Evolutionary conservation across 2,329 filamentous ascomycete species (phyloP).

Genomic region (Neobulgaria alba): DNA sequence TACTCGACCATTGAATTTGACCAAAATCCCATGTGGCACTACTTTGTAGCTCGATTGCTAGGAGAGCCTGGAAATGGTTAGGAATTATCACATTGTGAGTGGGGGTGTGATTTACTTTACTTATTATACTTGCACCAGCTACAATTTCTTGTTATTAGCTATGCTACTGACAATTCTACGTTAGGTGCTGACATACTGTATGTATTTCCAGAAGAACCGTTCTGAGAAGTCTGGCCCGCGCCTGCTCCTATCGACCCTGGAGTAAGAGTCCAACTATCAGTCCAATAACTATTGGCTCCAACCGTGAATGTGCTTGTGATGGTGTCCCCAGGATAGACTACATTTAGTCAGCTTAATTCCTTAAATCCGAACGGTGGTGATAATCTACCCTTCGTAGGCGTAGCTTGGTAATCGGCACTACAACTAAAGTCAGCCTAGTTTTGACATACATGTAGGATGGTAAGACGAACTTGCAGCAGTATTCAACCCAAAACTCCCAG

Average conservation of each 20-base stretch:
- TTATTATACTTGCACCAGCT: not conserved
- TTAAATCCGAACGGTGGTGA: not conserved
- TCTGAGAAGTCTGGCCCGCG: slow-evolving; percentile 1
- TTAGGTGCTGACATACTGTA: slow-evolving; percentile 8
- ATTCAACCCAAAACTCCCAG: slow-evolving; percentile 19
- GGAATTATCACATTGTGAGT: no score
- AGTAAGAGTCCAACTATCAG: slow-evolving; percentile 13
- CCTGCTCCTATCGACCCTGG: slow-evolving; percentile 11
- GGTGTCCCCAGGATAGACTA: slow-evolving; percentile 17
- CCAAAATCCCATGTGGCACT: slow-evolving; percentile 18
- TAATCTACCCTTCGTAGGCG: slow-evolving; percentile 9
- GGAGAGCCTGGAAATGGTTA: not conserved
- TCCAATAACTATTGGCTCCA: slow-evolving; percentile 12
- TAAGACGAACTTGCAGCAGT: slow-evolving; percentile 17
- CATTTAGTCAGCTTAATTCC: not conserved
- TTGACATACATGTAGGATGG: not conserved
- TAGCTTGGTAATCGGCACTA: slow-evolving; percentile 14
- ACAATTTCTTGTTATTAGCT: no score
- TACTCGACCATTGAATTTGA: slow-evolving; percentile 12
- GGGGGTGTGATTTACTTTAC: no score
- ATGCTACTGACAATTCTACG: no score
- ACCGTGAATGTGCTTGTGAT: slow-evolving; percentile 16
- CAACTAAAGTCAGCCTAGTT: slow-evolving; percentile 1
- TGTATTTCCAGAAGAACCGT: slow-evolving; percentile 14
- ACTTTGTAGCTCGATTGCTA: slow-evolving; percentile 9